Base-by-base conservation (phyloP, 495 filamentous ascomycete species). In the Hypoxylon rickii region DNA sequence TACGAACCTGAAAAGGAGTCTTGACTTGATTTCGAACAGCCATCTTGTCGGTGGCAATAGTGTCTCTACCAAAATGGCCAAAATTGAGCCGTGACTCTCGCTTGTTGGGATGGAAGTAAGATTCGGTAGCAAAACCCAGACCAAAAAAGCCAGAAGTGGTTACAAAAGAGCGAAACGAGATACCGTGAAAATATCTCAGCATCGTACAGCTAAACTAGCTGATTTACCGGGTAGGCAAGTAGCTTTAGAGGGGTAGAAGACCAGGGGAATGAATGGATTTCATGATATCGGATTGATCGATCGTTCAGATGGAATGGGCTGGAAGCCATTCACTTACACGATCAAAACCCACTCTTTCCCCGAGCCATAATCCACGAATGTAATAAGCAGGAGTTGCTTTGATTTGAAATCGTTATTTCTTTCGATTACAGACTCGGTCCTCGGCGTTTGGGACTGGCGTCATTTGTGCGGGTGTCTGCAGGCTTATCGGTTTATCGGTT, bases 1-100 rank as follows among this genome's bases (percentile, higher is more conserved):
- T 20, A 68, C 73, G 13, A 40, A 77, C 73, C 73, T 77, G 72
- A 39, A 77, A 77, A 55, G 75, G 73, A 61, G 71, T 74, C 53
- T 67, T 71, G 54, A 70, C 65, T 58, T 60, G 45, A 40, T 61
- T 68, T 44, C 61, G 58, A 39, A 64, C 32, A 42, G 57, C 60
- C 50, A 58, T 63, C 47, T 49, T 61, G 43, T 53, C 20, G 33
- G 22, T 24, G 26, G 57, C 41, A 33, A 40, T 22, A 12, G 21
- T 46, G 52, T 42, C 24, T 29, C 24, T n/a, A n/a, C n/a, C n/a
- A n/a, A n/a, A n/a, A n/a, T n/a, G n/a, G n/a, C n/a, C n/a, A n/a
- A n/a, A n/a, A n/a, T n/a, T n/a, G n/a, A n/a, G n/a, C n/a, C n/a
- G 22, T 7, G 29, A 32, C 3, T 61, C 55, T 63, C 39, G 58